phyloP scores from a whole-genome alignment of 495 filamentous ascomycete species.

The Penicillium flavigenum region DNA sequence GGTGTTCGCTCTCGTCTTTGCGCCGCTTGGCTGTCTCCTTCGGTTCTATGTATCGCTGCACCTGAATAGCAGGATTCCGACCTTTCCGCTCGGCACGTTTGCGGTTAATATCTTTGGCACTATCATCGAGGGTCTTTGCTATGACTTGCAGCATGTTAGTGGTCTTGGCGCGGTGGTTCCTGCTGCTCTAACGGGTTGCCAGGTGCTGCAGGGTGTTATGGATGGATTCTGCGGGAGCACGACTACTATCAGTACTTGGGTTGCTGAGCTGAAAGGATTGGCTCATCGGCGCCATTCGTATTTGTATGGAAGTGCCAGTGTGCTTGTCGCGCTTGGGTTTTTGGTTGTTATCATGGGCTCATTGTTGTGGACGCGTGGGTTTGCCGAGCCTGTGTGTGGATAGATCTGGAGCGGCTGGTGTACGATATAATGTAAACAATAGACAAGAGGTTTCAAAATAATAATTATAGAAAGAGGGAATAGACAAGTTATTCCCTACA shows the following conservation, averaged over 20 bases:
- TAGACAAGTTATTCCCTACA: not conserved
- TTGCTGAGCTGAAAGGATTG: constrained; percentile 71
- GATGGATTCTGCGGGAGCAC: constrained; percentile 91
- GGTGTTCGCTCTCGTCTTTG: constrained; percentile 79
- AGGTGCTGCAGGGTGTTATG: constrained; percentile 77
- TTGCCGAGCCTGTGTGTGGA: constrained; percentile 50
- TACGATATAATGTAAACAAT: not conserved
- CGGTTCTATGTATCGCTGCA: constrained; percentile 66
- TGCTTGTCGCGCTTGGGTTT: constrained; percentile 61
- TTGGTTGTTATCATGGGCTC: constrained; percentile 78
- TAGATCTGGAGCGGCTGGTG: constrained; percentile 3
- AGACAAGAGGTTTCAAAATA: not conserved
- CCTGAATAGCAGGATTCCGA: constrained; percentile 63
- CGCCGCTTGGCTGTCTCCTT: constrained; percentile 73
- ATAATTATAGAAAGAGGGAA: not conserved
- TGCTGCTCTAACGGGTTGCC: constrained; percentile 57
- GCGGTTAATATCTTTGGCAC: constrained; percentile 79
- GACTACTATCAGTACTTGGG: constrained; percentile 94
- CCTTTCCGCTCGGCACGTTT: constrained; percentile 90
- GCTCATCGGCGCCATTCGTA: constrained; percentile 63
- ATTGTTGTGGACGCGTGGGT: constrained; percentile 72
- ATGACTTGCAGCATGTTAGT: constrained; percentile 64
- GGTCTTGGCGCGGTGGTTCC: constrained; percentile 25
- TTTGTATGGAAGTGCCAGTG: constrained; percentile 68
- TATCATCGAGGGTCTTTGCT: constrained; percentile 61